Evolutionary conservation across 495 filamentous ascomycete species (phyloP).

Genomic region (Sporormia fimetaria): DNA sequence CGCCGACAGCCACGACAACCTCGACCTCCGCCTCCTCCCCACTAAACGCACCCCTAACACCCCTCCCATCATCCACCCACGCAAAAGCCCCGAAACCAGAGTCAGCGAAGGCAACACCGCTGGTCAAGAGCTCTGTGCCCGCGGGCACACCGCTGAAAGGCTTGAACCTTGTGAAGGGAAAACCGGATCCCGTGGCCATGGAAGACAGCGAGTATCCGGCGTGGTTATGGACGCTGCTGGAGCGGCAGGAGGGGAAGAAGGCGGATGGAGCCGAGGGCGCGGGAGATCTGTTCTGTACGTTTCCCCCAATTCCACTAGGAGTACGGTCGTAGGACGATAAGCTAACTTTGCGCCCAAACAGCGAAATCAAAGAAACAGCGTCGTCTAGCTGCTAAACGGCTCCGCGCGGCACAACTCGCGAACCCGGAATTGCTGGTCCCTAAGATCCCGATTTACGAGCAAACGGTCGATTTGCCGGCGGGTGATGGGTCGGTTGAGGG

Average conservation of each 20-base stretch:
- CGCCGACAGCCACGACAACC: slow-evolving; percentile 25
- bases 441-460: slow-evolving; percentile 71
- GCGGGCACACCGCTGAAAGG: slow-evolving; percentile 66
- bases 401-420: slow-evolving; percentile 53
- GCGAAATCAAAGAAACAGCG: slow-evolving; percentile 74
- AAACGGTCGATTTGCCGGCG: slow-evolving; percentile 69
- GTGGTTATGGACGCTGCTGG: slow-evolving; percentile 79
- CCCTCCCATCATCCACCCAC: slow-evolving; percentile 34
- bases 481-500: slow-evolving; percentile 44
- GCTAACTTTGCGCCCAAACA: slow-evolving; percentile 26
- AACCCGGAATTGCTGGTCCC: slow-evolving; percentile 53
- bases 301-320: neutral
- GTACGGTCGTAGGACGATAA: neutral
- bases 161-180: slow-evolving; percentile 78
- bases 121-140: slow-evolving; percentile 36
- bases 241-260: slow-evolving; percentile 34
- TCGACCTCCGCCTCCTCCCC: slow-evolving; percentile 42
- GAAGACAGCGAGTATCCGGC: slow-evolving; percentile 78
- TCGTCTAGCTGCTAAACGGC: slow-evolving; percentile 51
- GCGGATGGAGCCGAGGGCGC: slow-evolving; percentile 33
- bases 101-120: slow-evolving; percentile 25
- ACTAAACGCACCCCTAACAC: slow-evolving; percentile 40
- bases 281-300: slow-evolving; percentile 67
- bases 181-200: slow-evolving; percentile 58
- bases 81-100: slow-evolving; percentile 21